Base-by-base conservation (phyloP, 1,139 yeast genomes). In the Taiozyma sp. region DNA sequence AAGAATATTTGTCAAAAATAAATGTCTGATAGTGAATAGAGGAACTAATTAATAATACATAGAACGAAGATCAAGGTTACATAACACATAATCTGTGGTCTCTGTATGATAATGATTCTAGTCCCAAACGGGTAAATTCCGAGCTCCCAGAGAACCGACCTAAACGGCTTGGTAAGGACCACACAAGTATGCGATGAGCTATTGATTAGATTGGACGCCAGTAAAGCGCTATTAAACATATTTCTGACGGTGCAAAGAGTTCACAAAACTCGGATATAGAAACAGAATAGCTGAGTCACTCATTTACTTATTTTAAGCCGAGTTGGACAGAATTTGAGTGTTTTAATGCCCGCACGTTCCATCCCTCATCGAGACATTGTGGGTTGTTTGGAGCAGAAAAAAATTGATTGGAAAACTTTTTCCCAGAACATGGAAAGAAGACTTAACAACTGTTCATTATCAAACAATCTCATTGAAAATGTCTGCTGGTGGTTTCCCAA, bases 401-500 rank as follows among this genome's bases (percentile, higher is more conserved):
- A 37, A 37, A 37, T 19, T 19, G 11, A 35, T 19, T 35, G 37
- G 39, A 43, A 47, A 47, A 47, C 39, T 39, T 42, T 42, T 40
- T 42, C 43, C 42, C 22, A 19, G 21, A 13, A 29, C 24, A 28
- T 9, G 26, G 9, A n/a, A 30, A 14, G 32, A 32, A 32, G 41
- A 35, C 26, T 24, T 13, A 19, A 14, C n/a, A 30, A 30, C 14
- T 24, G 6, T 16, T 21, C 16, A 32, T 43, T 32, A 43, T 34
- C 41, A 19, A 37, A 37, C 5, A 16, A 19, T 37, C 41, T 19
- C 24, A 37, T 37, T 37, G 41, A 37, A 37, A 37, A 37, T 37
- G 41, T 37, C 41, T 37, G 82, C 83, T 70, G 79, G 83, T 61
- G 77, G 80, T 69, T 85, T 82, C 74, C 89, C 88, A 73, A 85